Percentiles rank a stretch among this genome's conserved stretches.
These are phyloP conservation scores for Bruguiera gymnorhiza DNA, from an alignment of 345 rosid genomes.

Conservation along the genomic window DNA sequence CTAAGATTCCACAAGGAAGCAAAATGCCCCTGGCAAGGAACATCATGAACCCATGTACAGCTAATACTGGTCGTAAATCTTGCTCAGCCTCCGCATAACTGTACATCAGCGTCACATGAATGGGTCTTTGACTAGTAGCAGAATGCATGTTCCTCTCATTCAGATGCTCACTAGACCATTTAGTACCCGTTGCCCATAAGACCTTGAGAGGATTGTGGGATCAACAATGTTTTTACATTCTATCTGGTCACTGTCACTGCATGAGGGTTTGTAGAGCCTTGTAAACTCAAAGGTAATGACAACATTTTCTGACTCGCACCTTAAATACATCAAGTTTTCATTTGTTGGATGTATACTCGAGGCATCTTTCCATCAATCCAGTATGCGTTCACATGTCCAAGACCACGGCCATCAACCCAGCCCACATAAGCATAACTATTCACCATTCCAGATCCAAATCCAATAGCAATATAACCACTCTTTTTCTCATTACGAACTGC, in stretches of 20 bases:
- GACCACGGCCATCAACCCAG: constrained; percentile 72
- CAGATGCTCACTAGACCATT: constrained; percentile 68
- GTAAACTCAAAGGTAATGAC: constrained; percentile 87
- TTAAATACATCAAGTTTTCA: constrained; percentile 73
- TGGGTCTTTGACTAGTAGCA: constrained; percentile 73
- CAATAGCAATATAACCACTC: constrained; percentile 87
- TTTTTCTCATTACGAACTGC: constrained; percentile 95
- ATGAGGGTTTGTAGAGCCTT: constrained; percentile 63
- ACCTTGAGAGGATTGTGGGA: constrained; percentile 80
- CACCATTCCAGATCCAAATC: constrained; percentile 74
- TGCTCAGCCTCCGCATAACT: constrained; percentile 94
- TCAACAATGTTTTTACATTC: constrained; percentile 83
- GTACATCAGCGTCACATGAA: too few species aligned
- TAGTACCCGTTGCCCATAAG: constrained; percentile 92
- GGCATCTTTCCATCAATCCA: constrained; percentile 89
- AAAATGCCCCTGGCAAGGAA: constrained; percentile 98
- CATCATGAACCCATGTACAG: constrained; percentile 99
- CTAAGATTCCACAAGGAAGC: constrained; percentile 84
- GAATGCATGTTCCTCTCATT: constrained; percentile 93
- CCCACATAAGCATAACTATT: constrained; percentile 86
- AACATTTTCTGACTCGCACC: constrained; percentile 89
- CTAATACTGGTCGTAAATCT: constrained; percentile 81
- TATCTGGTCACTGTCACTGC: constrained; percentile 40
- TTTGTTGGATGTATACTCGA: constrained; percentile 63
- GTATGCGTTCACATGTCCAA: constrained; percentile 70